Conservation (phyloP, 2,329 filamentous ascomycete genomes). For the Cladosporium velox region DNA sequence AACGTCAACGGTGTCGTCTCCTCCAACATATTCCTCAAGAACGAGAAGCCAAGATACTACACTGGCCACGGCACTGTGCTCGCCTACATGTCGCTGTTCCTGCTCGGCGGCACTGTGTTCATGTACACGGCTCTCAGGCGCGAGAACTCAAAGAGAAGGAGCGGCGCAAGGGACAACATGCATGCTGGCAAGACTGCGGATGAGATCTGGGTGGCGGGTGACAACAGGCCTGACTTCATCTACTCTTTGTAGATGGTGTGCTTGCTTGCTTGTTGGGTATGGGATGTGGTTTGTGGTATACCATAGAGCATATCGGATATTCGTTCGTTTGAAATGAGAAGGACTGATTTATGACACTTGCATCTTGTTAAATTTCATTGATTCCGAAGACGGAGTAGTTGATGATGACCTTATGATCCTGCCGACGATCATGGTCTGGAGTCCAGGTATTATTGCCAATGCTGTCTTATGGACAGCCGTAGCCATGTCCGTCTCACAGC, state of each 20-base stretch:
- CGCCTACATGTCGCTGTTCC: slow-evolving; percentile 69
- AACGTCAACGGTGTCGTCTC: slow-evolving; percentile 88
- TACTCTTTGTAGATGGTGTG: slow-evolving; percentile 29
- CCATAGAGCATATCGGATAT: not conserved
- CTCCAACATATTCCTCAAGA: slow-evolving; percentile 71
- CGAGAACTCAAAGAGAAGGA: slow-evolving; percentile 70
- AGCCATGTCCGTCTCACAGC: not conserved
- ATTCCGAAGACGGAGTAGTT: not conserved
- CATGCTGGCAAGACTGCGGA: slow-evolving; percentile 62
- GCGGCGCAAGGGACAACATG: slow-evolving; percentile 66
- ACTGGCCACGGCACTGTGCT: slow-evolving; percentile 75
- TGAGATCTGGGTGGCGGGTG: slow-evolving; percentile 68
- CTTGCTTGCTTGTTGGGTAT: not conserved
- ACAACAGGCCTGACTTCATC: slow-evolving; percentile 53
- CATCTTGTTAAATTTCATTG: not conserved
- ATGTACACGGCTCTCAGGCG: slow-evolving; percentile 62
- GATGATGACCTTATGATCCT: not conserved
- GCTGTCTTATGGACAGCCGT: not conserved
- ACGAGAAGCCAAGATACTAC: slow-evolving; percentile 28
- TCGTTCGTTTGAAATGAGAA: not conserved
- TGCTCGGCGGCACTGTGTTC: slow-evolving; percentile 68
- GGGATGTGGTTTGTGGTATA: not conserved
- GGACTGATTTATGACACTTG: not conserved
- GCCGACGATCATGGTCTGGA: not conserved
- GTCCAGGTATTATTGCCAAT: not conserved